Evolutionary conservation across 1,139 yeast species (phyloP).

Genomic region (Schizosaccharomyces versatilis): DNA sequence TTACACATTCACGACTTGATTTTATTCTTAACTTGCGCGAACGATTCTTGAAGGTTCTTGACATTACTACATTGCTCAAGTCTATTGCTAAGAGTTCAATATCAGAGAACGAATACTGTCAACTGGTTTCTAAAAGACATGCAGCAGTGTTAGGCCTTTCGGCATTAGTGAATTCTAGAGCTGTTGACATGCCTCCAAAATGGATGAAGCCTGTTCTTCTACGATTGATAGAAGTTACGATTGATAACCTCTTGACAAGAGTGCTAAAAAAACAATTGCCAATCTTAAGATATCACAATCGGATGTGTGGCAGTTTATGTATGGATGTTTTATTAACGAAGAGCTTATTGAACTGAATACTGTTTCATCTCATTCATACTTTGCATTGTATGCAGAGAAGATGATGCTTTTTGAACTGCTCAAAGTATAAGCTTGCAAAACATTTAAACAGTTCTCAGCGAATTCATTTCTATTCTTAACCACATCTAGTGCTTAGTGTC

Average conservation of each 20-base stretch:
- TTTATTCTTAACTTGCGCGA: too few species aligned
- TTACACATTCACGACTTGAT: conserved; percentile 14
- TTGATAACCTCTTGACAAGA: conserved; percentile 53
- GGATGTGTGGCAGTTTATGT: conserved; percentile 91
- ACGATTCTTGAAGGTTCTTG: too few species aligned
- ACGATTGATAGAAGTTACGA: conserved; percentile 41
- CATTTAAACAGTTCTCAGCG: too few species aligned
- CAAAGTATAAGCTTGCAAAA: too few species aligned
- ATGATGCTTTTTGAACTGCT: too few species aligned
- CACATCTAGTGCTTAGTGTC: too few species aligned
- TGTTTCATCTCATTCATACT: conserved; percentile 79
- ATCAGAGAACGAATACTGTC: too few species aligned
- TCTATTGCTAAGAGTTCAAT: too few species aligned
- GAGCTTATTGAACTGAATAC: conserved; percentile 88
- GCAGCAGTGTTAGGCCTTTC: conserved; percentile 83
- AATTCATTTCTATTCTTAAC: too few species aligned
- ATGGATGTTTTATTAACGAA: conserved; percentile 47
- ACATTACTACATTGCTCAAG: too few species aligned
- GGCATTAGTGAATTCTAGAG: conserved; percentile 71
- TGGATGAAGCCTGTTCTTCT: conserved; percentile 72
- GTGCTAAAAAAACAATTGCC: conserved; percentile 65
- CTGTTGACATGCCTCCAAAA: conserved; percentile 69
- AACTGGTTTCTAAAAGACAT: conserved; percentile 26
- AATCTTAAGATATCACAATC: conserved; percentile 80
- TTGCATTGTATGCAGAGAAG: conserved; percentile 16